Evolutionary conservation across 805 yeast genomes (phyloP).

Genomic region (Zygotorulaspora florentina): DNA sequence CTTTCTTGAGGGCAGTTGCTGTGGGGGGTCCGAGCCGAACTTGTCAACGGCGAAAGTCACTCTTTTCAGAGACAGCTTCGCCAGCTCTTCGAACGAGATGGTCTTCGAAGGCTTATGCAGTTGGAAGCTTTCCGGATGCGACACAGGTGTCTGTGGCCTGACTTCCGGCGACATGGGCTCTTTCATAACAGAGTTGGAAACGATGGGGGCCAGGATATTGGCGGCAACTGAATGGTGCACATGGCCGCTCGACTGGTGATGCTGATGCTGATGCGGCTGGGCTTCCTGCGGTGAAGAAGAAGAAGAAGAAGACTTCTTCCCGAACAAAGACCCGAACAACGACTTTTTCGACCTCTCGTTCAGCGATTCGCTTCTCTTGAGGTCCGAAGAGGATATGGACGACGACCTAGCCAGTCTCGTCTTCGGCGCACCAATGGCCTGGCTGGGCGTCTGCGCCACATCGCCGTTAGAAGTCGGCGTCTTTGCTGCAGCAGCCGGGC

Average conservation of each 20-base stretch:
- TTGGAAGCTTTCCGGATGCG: slow-evolving; percentile 34
- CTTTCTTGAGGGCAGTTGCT: slow-evolving; percentile 82
- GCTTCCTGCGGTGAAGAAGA: neutral
- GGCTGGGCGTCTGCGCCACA: neutral
- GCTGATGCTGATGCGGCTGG: slow-evolving; percentile 1
- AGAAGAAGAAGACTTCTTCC: slow-evolving; percentile 17
- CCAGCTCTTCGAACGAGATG: slow-evolving; percentile 32
- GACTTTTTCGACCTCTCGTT: slow-evolving; percentile 30
- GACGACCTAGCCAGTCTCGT: slow-evolving; percentile 9
- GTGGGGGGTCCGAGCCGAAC: slow-evolving; percentile 80
- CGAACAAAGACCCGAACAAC: slow-evolving; percentile 27
- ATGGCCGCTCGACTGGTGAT: slow-evolving; percentile 1
- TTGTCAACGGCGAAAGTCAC: slow-evolving; percentile 77
- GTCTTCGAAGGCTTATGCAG: slow-evolving; percentile 37
- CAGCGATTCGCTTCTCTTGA: slow-evolving; percentile 20
- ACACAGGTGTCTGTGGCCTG: slow-evolving; percentile 17
- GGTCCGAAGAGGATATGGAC: slow-evolving; percentile 12
- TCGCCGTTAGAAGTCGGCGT: neutral
- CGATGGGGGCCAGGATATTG: neutral
- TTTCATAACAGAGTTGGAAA: neutral
- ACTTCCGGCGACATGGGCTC: slow-evolving; percentile 20
- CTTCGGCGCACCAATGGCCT: neutral
- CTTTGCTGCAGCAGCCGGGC: neutral
- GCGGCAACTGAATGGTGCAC: slow-evolving; percentile 4
- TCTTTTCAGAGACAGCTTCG: slow-evolving; percentile 44